A percentile compares a stretch with the other conserved stretches of the same genome.
Conservation (phyloP, 192 early-diverging fungal species). For the Polychytrium aggregatum region DNA sequence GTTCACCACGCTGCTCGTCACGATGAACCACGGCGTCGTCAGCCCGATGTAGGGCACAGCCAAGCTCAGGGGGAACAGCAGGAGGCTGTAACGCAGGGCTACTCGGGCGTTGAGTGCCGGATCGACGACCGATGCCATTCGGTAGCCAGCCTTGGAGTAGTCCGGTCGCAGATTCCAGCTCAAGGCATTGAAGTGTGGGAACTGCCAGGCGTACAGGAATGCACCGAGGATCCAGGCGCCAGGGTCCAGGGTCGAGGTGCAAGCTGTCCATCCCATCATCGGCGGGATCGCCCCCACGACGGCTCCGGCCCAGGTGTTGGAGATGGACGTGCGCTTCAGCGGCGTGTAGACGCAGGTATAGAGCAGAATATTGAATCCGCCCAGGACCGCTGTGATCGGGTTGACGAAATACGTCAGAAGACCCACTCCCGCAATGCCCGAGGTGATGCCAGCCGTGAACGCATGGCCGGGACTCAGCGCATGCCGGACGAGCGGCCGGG, state of each 20-base stretch:
- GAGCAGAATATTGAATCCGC: slow-evolving; percentile 74
- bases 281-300: slow-evolving; percentile 96
- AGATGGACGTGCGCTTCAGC: slow-evolving; percentile 83
- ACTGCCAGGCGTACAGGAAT: slow-evolving; percentile 93
- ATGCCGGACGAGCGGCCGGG: slow-evolving; percentile 72
- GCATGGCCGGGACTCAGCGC: slow-evolving; percentile 61
- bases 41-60: slow-evolving; percentile 55
- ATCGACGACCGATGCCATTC: slow-evolving; percentile 83
- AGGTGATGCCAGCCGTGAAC: slow-evolving; percentile 52
- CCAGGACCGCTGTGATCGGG: slow-evolving; percentile 71
- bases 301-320: slow-evolving; percentile 93
- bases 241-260: slow-evolving; percentile 56
- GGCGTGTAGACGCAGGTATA: slow-evolving; percentile 87
- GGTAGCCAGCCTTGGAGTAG: slow-evolving; percentile 94
- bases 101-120: slow-evolving; percentile 84
- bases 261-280: slow-evolving; percentile 95
- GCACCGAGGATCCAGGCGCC: slow-evolving; percentile 73
- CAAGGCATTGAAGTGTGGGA: slow-evolving; percentile 95
- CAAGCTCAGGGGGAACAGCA: slow-evolving; percentile 61
- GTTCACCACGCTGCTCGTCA: slow-evolving; percentile 69
- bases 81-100: slow-evolving; percentile 63
- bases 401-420: slow-evolving; percentile 71
- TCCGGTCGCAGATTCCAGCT: slow-evolving; percentile 84
- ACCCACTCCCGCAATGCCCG: slow-evolving; percentile 56
- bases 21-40: slow-evolving; percentile 64